These are phyloP conservation scores for Saprolegnia parasitica DNA, from an alignment of 352 stramenopile species.

Conservation along the genomic window DNA sequence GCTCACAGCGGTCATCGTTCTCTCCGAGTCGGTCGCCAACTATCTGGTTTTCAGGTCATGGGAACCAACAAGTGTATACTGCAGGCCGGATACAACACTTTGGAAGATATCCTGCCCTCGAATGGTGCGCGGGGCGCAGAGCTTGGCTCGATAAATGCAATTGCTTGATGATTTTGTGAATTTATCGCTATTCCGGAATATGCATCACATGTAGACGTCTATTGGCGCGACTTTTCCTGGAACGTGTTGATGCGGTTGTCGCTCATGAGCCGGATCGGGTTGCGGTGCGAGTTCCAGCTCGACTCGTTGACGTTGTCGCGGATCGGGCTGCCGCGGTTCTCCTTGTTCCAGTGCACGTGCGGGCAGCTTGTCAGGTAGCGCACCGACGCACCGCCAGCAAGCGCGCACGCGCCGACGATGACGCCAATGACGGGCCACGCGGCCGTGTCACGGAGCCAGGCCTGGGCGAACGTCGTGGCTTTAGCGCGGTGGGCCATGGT, in stretches of 20 bases:
- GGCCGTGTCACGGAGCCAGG: conserved; percentile 24
- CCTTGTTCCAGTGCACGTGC: conserved; percentile 29
- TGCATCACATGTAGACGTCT: neutral
- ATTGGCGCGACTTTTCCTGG: conserved; percentile 17
- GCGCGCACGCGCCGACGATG: conserved; percentile 18
- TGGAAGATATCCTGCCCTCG: no score
- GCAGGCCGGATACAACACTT: no score
- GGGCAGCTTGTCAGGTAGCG: conserved; percentile 23
- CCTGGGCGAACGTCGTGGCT: conserved; percentile 29
- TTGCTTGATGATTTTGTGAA: no score
- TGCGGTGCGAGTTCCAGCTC: conserved; percentile 28
- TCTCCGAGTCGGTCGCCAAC: no score
- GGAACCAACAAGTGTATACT: no score
- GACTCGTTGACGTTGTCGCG: conserved; percentile 3
- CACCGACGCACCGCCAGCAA: conserved; percentile 6
- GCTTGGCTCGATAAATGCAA: no score
- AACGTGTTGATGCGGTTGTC: conserved; percentile 29
- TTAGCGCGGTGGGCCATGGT: conserved; percentile 21
- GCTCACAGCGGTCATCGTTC: no score
- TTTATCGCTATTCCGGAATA: no score
- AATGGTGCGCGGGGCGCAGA: no score
- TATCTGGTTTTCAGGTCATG: no score
- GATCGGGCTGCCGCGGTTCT: conserved; percentile 16
- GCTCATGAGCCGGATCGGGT: conserved; percentile 13
- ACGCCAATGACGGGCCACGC: conserved; percentile 27